phyloP scores from a whole-genome alignment of 148 eudicot species.

The Hydrangea macrophylla region DNA sequence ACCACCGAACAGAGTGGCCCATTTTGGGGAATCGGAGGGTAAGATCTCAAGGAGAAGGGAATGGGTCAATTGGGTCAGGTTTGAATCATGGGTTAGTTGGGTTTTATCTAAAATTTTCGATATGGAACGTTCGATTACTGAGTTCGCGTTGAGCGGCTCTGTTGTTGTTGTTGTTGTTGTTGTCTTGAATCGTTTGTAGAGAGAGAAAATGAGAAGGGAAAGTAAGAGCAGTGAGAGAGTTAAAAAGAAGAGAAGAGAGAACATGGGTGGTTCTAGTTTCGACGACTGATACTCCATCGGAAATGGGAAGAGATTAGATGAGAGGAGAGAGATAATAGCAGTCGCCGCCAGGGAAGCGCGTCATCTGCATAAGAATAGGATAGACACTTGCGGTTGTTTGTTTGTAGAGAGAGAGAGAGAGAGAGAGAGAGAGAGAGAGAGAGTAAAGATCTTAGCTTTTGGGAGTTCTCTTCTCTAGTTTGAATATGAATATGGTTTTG shows the following conservation, averaged over 20 bases:
- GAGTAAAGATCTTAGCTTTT: not conserved
- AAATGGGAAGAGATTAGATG: not conserved
- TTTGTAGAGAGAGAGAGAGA: not conserved
- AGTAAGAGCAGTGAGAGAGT: slow-evolving; percentile 17
- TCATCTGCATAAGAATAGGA: slow-evolving; percentile 19
- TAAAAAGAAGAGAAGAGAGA: slow-evolving; percentile 12
- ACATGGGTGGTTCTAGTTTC: slow-evolving; percentile 6
- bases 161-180: too few relatives aligned
- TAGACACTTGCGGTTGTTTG: not conserved
- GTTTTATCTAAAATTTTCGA: slow-evolving; percentile 15
- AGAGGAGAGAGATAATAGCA: not conserved
- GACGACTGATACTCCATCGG: not conserved
- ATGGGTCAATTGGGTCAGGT: slow-evolving; percentile 27
- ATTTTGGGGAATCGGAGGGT: slow-evolving; percentile 40
- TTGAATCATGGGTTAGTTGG: slow-evolving; percentile 15
- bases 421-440: not conserved
- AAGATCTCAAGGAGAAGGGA: slow-evolving; percentile 41
- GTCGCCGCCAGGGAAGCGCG: slow-evolving; percentile 29
- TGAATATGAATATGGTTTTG: not conserved
- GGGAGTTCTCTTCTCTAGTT: not conserved
- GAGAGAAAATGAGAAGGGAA: slow-evolving; percentile 25
- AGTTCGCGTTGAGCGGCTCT: slow-evolving; percentile 3
- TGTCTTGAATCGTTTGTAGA: slow-evolving; percentile 23
- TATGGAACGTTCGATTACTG: slow-evolving; percentile 15
- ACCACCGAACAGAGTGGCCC: slow-evolving; percentile 25